These are phyloP conservation scores for Kalanchoe fedtschenkoi DNA, from an alignment of 164 flowering plant species.

Conservation along the genomic window DNA sequence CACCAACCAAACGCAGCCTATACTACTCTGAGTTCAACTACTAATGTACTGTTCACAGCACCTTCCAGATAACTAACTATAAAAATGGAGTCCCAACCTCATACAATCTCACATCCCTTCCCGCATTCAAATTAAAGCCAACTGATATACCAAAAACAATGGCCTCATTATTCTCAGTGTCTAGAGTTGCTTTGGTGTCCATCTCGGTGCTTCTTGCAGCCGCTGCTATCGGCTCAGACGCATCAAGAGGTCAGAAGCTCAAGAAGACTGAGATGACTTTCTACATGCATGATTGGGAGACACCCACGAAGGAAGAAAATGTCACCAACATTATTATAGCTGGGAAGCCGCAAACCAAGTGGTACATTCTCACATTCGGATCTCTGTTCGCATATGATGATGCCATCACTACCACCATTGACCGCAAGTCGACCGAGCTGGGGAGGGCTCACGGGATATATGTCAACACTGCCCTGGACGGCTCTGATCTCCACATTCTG, in stretches of 20 bases:
- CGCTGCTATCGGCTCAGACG: background rate
- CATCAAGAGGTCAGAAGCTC: background rate
- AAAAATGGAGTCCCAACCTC: background rate
- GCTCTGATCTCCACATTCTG: slow-evolving; percentile 6
- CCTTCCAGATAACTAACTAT: no score
- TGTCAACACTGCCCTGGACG: slow-evolving; percentile 4
- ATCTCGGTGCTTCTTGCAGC: background rate
- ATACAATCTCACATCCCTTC: background rate
- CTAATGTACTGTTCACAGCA: no score
- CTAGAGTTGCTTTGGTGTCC: background rate
- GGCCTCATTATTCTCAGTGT: background rate
- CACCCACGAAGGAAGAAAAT: slow-evolving; percentile 1
- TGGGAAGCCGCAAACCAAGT: slow-evolving; percentile 5
- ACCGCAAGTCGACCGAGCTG: slow-evolving; percentile 1
- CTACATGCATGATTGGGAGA: slow-evolving; percentile 11
- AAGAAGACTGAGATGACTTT: slow-evolving; percentile 6
- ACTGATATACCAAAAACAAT: background rate
- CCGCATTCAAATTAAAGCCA: background rate
- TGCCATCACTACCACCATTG: slow-evolving; percentile 7
- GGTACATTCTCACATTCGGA: slow-evolving; percentile 9
- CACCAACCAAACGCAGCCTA: slow-evolving; percentile 3
- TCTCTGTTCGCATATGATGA: slow-evolving; percentile 7
- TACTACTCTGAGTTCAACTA: no score
- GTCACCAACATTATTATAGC: background rate
- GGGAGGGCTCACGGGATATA: slow-evolving; percentile 9